Conservation (phyloP, 2,329 filamentous ascomycete genomes). For the Coniochaeta sp. region DNA sequence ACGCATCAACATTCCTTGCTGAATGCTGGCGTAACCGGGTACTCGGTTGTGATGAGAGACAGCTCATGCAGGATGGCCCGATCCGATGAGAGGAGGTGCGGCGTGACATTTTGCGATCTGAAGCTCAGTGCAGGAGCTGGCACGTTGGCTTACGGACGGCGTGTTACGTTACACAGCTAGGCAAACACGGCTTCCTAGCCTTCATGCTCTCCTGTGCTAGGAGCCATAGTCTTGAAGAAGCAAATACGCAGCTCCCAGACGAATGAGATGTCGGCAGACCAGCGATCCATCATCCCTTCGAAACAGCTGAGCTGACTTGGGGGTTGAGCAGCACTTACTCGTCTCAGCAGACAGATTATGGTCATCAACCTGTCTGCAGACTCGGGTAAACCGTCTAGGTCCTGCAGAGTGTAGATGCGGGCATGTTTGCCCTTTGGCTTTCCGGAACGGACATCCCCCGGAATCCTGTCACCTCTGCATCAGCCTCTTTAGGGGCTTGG, state of each 20-base stretch:
- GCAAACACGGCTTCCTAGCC: neutral
- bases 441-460: neutral
- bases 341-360: neutral
- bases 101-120: neutral
- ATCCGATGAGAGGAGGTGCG: neutral
- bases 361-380: neutral
- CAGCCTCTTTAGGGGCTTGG: neutral
- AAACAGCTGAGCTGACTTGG: neutral
- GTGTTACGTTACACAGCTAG: neutral
- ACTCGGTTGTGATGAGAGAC: neutral
- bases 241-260: neutral
- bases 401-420: neutral
- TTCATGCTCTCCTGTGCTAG: neutral
- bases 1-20: neutral
- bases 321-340: neutral
- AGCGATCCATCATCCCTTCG: neutral
- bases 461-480: neutral
- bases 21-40: neutral
- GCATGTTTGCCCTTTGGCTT: neutral
- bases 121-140: neutral
- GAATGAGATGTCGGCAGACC: neutral
- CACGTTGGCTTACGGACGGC: neutral
- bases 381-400: neutral
- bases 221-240: neutral
- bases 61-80: neutral